Conservation (phyloP, 441 rosid species). For the Gossypium laxum region DNA sequence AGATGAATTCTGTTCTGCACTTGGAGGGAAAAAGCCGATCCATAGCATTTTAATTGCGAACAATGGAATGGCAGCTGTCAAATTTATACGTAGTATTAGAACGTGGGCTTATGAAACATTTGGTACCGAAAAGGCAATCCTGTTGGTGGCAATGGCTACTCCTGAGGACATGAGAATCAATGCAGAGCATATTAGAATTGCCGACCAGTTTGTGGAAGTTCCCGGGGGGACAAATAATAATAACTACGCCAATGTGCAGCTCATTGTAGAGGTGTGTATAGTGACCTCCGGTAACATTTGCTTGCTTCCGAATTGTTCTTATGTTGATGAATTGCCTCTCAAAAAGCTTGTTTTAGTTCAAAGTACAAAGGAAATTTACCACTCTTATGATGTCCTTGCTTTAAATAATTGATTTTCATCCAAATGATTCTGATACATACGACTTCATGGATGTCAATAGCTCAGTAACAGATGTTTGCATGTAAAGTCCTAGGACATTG, state of each 20-base stretch:
- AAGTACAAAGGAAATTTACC: neutral
- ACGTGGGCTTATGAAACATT: conserved; percentile 98
- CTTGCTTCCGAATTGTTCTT: conserved; percentile 1
- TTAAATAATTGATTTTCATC: neutral
- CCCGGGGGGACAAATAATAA: conserved; percentile 99
- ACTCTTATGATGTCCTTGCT: neutral
- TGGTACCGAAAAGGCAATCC: conserved; percentile 87
- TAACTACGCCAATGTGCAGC: conserved; percentile 98
- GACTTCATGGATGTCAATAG: neutral
- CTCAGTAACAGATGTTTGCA: conserved; percentile 2
- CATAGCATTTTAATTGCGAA: conserved; percentile 93
- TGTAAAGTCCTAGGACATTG: conserved; percentile 11
- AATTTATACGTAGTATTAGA: conserved; percentile 89
- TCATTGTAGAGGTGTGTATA: conserved; percentile 78
- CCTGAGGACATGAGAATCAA: conserved; percentile 99
- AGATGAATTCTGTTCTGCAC: conserved; percentile 72
- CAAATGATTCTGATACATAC: neutral
- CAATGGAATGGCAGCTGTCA: conserved; percentile 99
- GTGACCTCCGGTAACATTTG: neutral
- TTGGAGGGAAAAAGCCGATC: conserved; percentile 75
- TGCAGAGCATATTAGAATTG: conserved; percentile 95
- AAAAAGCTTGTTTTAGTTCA: neutral
- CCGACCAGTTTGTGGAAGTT: conserved; percentile 99
- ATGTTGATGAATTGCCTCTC: conserved; percentile 12
- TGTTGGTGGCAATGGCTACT: conserved; percentile 99